Base-by-base conservation (phyloP, 371 early-diverging fungal genomes). In the Rhizomucor miehei region DNA sequence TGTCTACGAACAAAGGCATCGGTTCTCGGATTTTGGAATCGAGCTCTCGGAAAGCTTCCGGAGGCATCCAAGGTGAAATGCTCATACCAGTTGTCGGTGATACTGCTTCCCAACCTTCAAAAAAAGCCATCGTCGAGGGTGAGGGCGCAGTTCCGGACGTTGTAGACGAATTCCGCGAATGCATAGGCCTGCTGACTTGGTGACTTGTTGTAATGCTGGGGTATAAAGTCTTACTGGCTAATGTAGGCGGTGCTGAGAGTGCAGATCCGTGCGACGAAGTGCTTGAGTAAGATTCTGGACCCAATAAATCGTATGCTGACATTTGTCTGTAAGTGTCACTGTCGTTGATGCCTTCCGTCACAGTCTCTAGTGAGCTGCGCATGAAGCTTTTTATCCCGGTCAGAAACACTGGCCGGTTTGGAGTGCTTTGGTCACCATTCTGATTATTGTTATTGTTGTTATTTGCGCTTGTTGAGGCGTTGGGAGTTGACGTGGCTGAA, bases 361-460 rank as follows among this genome's bases (percentile, higher is more conserved):
- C 66, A 13, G 73, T 72, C 10, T 72, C 73, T 1, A 69, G 25
- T 6, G 73, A 72, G 35, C 65, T 68, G 11, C 59, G 56, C 21
- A 57, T 72, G 11, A 68, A 66, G 41, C 53, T 65, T 0, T 65
- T 59, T 51, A 67, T 64, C 13, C 55, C 54, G 11, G 53, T 59
- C 9, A 71, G 45, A 40, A 62, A 67, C 29, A 58, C 60, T 1
- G 67, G 71, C 19, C 56, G 29, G 8, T 5, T 8, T 8, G 29
- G 29, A 3, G 3, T 29, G 29, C 29, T 29, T 29, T 29, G 29
- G 29, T 29, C 8, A n/a, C n/a, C n/a, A 29, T 29, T 29, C 8
- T 29, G 29, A 29, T 29, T 8, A 8, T 29, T 29, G 29, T 29
- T 29, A 29, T 29, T 8, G 29, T 8, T 8, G 29, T 29, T 29